Evolutionary conservation across 305 asterid genomes (phyloP), one percentile per base, ranked within the genome.

Genomic region (Fraxinus albicans): DNA sequence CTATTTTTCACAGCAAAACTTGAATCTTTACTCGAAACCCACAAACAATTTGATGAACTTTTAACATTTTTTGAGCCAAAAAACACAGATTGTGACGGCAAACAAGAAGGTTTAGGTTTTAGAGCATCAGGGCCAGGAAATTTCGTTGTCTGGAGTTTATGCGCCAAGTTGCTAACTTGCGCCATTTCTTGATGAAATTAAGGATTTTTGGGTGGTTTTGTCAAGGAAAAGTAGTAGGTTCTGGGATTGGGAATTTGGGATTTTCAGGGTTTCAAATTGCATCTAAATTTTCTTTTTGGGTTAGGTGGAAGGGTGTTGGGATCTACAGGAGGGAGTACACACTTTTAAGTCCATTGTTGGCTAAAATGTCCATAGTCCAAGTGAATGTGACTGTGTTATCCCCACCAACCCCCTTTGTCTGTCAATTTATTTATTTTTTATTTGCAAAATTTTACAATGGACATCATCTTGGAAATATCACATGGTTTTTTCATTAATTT

Each of bases 71-170:
- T 94, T 75, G 95, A 81, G 67, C 92, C 91, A 77, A 92, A 84
- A 25, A 89, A 83, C 80, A 91, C n/a, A 7, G 97, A 91, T 70
- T 81, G 79, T 17, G 95, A 85, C 53, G 91, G 81, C 79, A 91
- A 76, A 31, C 81, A 81, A 19, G 87, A 13, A 42, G 90, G 83
- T 83, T 87, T 85, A 67, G 83, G 86, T 79, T 82, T 82, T 79
- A 21, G 88, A 65, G 34, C 82, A 73, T 36, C 76, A 21, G 84
- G 85, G 78, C 80, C 73, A 4, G 91, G 85, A 83, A 92, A 86
- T 83, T 85, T 88, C 83, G 91, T 95, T 38, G 91, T 63, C 84
- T 85, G 85, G 77, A 91, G 79, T 36, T 86, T 88, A 80, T 87
- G 88, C 44, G 90, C 82, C 90, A 92, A 83, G 72, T 35, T 91